These are phyloP conservation scores for Terana coerulea DNA, from an alignment of 768 basidiomycete genomes.

Conservation along the genomic window DNA sequence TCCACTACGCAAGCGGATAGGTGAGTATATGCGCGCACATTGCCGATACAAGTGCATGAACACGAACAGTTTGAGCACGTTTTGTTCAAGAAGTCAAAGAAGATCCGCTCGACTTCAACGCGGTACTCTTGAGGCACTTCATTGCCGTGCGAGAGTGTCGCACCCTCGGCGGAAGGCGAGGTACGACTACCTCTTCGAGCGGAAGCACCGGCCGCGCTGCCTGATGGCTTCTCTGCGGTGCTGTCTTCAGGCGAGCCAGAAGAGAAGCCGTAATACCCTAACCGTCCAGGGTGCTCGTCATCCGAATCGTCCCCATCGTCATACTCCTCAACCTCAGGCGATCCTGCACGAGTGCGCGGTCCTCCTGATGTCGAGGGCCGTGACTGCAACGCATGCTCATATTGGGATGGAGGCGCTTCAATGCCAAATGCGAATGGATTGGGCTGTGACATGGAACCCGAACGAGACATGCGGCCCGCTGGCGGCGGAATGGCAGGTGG, in stretches of 20 bases:
- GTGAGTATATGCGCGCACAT: neutral
- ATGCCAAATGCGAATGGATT: conserved; percentile 29
- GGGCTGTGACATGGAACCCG: conserved; percentile 28
- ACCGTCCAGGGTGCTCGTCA: conserved; percentile 12
- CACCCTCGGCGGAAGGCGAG: conserved; percentile 26
- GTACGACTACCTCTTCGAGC: conserved; percentile 18
- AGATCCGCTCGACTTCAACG: conserved; percentile 82
- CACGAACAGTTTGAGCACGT: conserved; percentile 88
- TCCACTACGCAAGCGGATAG: conserved; percentile 56
- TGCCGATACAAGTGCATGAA: conserved; percentile 11
- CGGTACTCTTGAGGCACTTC: conserved; percentile 82
- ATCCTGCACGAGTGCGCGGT: conserved; percentile 21
- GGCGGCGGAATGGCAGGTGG: conserved; percentile 13
- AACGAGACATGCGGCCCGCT: conserved; percentile 25
- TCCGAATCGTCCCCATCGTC: conserved; percentile 29
- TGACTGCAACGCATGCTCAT: conserved; percentile 18
- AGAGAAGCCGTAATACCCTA: neutral
- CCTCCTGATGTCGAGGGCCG: conserved; percentile 25
- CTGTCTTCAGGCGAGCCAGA: conserved; percentile 24
- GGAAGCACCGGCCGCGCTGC: neutral
- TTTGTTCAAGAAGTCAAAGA: conserved; percentile 83
- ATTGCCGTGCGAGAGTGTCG: conserved; percentile 36
- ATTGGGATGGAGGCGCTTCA: conserved; percentile 18
- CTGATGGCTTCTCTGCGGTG: conserved; percentile 23
- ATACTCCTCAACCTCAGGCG: conserved; percentile 32